These are phyloP conservation scores for Madurella mycetomatis DNA, from an alignment of 2,329 filamentous ascomycete species.

Conservation along the genomic window DNA sequence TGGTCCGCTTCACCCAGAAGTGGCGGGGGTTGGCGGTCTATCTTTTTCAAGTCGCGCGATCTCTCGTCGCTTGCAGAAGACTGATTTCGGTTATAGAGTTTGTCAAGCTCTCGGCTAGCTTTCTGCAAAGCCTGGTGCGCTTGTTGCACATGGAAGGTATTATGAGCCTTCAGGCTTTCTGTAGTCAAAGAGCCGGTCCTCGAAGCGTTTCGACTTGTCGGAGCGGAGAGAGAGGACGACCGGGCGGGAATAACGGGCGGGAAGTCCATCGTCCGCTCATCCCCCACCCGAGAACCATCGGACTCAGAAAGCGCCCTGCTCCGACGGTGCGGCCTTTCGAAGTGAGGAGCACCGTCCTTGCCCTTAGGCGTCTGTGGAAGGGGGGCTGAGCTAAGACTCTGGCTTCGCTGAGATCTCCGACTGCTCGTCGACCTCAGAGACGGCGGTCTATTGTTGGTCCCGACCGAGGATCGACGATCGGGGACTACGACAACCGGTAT, in stretches of 20 bases:
- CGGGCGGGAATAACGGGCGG: slow-evolving; percentile 54
- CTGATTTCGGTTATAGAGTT: slow-evolving; percentile 9
- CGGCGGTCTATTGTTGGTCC: slow-evolving; percentile 44
- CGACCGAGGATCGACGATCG: slow-evolving; percentile 51
- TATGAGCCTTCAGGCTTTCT: slow-evolving; percentile 55
- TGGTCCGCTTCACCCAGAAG: neutral
- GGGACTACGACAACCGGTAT: slow-evolving; percentile 62
- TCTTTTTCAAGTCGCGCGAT: neutral
- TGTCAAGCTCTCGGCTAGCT: slow-evolving; percentile 21
- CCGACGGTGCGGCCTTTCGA: slow-evolving; percentile 40
- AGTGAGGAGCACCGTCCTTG: slow-evolving; percentile 40
- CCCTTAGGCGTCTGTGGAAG: slow-evolving; percentile 38
- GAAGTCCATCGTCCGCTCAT: slow-evolving; percentile 56
- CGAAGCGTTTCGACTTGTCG: slow-evolving; percentile 55
- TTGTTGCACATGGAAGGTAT: slow-evolving; percentile 36
- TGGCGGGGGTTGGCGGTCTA: neutral
- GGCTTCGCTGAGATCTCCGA: slow-evolving; percentile 49
- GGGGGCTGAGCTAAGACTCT: slow-evolving; percentile 48
- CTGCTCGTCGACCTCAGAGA: slow-evolving; percentile 61
- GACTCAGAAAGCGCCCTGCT: slow-evolving; percentile 44
- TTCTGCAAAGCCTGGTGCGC: slow-evolving; percentile 24
- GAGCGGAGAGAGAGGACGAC: slow-evolving; percentile 58
- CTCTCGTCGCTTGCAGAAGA: slow-evolving; percentile 6
- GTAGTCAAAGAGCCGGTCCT: slow-evolving; percentile 53
- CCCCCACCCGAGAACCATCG: slow-evolving; percentile 40